Conservation (phyloP, 176 grass and related monocot genomes). For the Cenchrus fungigraminus region DNA sequence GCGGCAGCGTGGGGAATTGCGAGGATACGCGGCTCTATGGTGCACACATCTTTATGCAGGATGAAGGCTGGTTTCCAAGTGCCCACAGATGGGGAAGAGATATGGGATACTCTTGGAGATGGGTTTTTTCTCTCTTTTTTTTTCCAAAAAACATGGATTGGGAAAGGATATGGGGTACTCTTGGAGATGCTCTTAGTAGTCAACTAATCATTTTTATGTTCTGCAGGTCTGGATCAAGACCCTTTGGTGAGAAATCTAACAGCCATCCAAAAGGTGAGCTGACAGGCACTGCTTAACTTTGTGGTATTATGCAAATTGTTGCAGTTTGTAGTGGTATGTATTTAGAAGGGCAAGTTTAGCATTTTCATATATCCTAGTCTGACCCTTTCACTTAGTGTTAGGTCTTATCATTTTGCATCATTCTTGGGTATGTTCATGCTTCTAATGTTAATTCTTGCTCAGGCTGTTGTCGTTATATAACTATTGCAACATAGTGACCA, state of each 20-base stretch:
- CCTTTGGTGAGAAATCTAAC: neutral
- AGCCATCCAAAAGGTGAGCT: neutral
- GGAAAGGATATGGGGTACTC: too few species aligned
- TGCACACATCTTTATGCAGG: too few species aligned
- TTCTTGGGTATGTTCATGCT: slow-evolving; percentile 4
- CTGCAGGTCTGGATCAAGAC: neutral
- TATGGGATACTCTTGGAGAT: too few species aligned
- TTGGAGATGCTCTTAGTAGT: too few species aligned
- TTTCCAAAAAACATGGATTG: too few species aligned
- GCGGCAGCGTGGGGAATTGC: too few species aligned
- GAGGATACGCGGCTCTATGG: too few species aligned
- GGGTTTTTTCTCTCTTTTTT: too few species aligned
- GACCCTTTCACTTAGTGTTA: neutral
- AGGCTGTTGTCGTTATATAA: neutral
- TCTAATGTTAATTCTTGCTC: neutral
- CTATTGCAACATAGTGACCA: neutral
- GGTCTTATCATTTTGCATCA: neutral
- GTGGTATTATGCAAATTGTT: neutral
- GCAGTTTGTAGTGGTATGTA: neutral
- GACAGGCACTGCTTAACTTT: neutral
- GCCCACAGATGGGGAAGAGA: too few species aligned
- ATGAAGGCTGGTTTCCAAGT: too few species aligned
- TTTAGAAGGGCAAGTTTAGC: neutral
- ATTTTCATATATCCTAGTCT: neutral
- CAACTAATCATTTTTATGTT: neutral